Evolutionary conservation across 2,329 filamentous ascomycete species (phyloP), one percentile per base, ranked within the genome.

Genomic region (Diaporthe batatas): DNA sequence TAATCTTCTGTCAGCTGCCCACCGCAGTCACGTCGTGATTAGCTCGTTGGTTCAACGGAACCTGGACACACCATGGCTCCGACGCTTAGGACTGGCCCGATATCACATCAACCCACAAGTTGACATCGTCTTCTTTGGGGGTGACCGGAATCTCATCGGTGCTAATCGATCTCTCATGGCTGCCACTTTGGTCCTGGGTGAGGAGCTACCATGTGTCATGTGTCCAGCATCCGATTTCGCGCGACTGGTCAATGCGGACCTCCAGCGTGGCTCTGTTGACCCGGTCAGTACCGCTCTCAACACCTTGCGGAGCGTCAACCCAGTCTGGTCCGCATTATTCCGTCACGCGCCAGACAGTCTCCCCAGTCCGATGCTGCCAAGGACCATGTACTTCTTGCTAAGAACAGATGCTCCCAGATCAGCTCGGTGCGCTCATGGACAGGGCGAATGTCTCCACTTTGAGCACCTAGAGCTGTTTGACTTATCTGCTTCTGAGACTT

Each of bases 191-290:
- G 57, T 59, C 2, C 7, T 59, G 2, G 57, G 57, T n/a, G 29
- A 25, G 14, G 57, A 42, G 10, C 6, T 59, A 1, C 36, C 36
- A 1, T 42, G 29, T 14, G 29, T 59, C 5, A 59, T 59, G 36
- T 7, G 25, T 7, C 36, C 36, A 6, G 36, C 57, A 3, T 2
- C 2, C 4, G 3, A n/a, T 29, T 59, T 59, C n/a, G 0, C 0
- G 3, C 23, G 34, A 3, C 57, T 25, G 3, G 1, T 12, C 6
- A 3, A 3, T 0, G 1, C 0, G 2, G n/a, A 18, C 7, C 21
- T 59, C 1, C 6, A 5, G 14, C 2, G 23, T 0, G 57, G 57
- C 2, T 6, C 1, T 23, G 23, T 44, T 6, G 57, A 59, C 7
- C 57, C 57, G 16, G 57, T 59, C 7, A 10, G 7, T 3, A 21